Evolutionary conservation across 2,329 filamentous ascomycete genomes (phyloP), one percentile per base, ranked within the genome.

Genomic region (Fusarium zealandicum): DNA sequence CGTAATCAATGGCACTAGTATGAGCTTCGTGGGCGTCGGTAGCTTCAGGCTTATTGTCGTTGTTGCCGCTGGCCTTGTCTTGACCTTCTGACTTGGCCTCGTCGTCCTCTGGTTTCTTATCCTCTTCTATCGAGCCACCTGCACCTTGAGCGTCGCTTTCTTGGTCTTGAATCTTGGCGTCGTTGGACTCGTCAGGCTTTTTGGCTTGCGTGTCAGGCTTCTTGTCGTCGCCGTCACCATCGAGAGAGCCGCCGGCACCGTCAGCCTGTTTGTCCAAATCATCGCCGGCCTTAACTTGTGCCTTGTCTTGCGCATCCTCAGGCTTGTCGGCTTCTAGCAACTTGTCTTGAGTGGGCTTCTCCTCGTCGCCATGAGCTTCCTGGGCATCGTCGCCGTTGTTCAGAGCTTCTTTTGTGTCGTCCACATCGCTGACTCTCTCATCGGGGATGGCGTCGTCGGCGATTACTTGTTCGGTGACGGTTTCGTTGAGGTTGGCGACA

Each of bases 401-500:
- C 43, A 57, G 51, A 11, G 43, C 44, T 13, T 54, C 11, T 31
- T 5, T 12, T n/a, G 11, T 6, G 28, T 31, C 41, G 28, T 54
- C 52, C 14, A 43, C 33, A 28, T 46, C 31, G 25, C 49, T 59
- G n/a, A 41, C 14, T 25, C 47, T 51, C 51, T 43, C 38, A 32
- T 49, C 44, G 38, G n/a, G n/a, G 33, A 45, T 28, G 20, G 48
- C 45, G 18, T 57, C 42, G 14, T 63, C 59, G 25, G 33, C 40
- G 14, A 57, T 14, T 43, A 55, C 40, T 32, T 53, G 49, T 28
- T 45, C 36, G 44, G 61, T 64, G 7, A 44, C 73, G 36, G 71
- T 75, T 30, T 70, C 63, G 41, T 70, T 70, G 57, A 75, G 75
- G 25, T 75, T 67, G 31, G 52, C 57, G 30, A 60, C 37, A 17